phyloP scores from a whole-genome alignment of 2,329 filamentous ascomycete species.

The Penicillium brevicompactum region DNA sequence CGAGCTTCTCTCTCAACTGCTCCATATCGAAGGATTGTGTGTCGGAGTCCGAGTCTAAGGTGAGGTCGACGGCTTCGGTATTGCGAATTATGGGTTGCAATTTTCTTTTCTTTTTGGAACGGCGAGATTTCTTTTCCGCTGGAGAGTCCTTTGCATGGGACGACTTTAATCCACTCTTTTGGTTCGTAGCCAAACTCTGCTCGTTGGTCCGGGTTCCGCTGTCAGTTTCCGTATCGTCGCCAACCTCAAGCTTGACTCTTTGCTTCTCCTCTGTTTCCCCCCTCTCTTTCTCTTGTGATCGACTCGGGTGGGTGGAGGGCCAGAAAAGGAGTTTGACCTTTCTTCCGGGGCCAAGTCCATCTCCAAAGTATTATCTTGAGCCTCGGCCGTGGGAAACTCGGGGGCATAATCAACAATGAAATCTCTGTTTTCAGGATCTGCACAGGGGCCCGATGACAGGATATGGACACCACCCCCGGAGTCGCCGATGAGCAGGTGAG shows the following conservation, averaged over 20 bases:
- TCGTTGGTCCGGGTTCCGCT: no score
- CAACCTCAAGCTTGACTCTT: neutral
- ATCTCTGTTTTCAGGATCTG: slow-evolving; percentile 18
- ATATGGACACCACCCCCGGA: slow-evolving; percentile 58
- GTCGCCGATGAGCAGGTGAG: slow-evolving; percentile 60
- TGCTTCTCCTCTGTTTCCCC: neutral
- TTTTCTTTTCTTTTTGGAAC: slow-evolving; percentile 1
- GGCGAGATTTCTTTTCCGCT: neutral
- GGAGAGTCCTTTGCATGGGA: neutral
- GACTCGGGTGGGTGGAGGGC: no score
- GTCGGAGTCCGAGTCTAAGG: slow-evolving; percentile 1
- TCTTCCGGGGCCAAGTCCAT: no score
- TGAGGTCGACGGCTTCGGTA: slow-evolving; percentile 6
- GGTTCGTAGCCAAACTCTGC: neutral
- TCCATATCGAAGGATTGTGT: slow-evolving; percentile 1
- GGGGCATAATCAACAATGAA: slow-evolving; percentile 31
- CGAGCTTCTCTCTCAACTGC: slow-evolving; percentile 21
- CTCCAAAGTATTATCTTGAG: no score
- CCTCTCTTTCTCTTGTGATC: no score
- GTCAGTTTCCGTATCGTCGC: no score
- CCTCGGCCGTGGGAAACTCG: slow-evolving; percentile 4
- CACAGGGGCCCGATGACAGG: slow-evolving; percentile 42
- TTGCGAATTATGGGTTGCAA: slow-evolving; percentile 6
- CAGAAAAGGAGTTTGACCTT: no score
- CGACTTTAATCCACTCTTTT: neutral